phyloP scores from a whole-genome alignment of 495 filamentous ascomycete genomes.

The Penicillium desertorum region DNA sequence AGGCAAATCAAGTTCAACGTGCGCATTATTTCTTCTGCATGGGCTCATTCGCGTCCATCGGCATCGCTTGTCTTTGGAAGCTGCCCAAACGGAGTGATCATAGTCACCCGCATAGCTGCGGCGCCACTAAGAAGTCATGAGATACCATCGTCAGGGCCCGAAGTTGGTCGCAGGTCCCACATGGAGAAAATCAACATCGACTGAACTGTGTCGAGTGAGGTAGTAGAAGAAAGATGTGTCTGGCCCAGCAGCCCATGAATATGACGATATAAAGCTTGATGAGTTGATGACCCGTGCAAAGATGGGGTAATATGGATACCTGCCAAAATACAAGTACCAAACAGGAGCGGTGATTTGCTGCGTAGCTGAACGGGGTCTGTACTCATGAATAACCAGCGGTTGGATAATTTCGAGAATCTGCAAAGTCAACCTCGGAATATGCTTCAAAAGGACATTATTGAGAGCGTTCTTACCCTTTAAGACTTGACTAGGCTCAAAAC shows the following conservation, averaged over 20 bases:
- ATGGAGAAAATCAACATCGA: neutral
- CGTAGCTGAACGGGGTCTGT: slow-evolving; percentile 12
- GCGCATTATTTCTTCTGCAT: neutral
- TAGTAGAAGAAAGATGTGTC: neutral
- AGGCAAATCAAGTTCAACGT: neutral
- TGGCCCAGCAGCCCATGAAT: neutral
- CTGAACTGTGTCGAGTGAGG: neutral
- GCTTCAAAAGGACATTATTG: neutral
- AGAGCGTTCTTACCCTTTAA: neutral
- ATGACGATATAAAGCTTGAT: neutral
- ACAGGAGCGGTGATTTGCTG: slow-evolving; percentile 12
- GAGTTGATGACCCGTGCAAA: neutral
- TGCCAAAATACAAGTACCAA: neutral
- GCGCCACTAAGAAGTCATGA: neutral
- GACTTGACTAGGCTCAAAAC: neutral
- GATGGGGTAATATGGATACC: neutral
- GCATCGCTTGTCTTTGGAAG: neutral
- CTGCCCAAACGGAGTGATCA: neutral
- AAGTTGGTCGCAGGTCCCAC: neutral
- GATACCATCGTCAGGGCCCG: neutral
- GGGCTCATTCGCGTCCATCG: neutral
- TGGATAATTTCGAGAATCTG: slow-evolving; percentile 23
- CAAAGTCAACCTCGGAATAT: neutral
- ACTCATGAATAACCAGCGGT: slow-evolving; percentile 24
- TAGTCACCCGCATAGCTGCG: neutral